phyloP scores from a whole-genome alignment of 1,284 basidiomycete species.

The Cutaneotrichosporon cavernicola region DNA sequence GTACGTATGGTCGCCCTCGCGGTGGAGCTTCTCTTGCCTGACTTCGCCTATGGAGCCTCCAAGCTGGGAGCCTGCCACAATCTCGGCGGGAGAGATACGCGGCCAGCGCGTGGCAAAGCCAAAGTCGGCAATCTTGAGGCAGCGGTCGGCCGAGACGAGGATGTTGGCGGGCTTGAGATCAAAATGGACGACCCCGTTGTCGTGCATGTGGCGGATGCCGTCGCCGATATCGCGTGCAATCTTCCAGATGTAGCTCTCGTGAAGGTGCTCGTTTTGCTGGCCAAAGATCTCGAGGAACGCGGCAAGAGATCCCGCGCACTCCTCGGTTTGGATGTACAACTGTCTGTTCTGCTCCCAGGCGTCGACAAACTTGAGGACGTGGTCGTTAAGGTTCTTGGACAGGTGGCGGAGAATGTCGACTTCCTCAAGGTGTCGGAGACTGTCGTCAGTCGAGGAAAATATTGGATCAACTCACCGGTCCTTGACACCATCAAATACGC shows the following conservation, averaged over 20 bases:
- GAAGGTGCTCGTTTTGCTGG: slow-evolving; percentile 73
- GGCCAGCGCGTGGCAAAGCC: slow-evolving; percentile 92
- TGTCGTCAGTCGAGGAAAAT: neutral
- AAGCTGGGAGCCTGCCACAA: slow-evolving; percentile 51
- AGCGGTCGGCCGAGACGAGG: slow-evolving; percentile 82
- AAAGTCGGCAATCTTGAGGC: slow-evolving; percentile 97
- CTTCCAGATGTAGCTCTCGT: slow-evolving; percentile 96
- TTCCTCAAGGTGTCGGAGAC: slow-evolving; percentile 87
- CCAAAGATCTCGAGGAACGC: slow-evolving; percentile 94
- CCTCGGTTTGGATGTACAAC: slow-evolving; percentile 90
- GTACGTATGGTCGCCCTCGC: slow-evolving; percentile 97
- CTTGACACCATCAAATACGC: slow-evolving; percentile 79
- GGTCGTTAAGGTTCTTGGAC: slow-evolving; percentile 61
- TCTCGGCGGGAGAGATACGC: slow-evolving; percentile 54
- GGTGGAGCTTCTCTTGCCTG: slow-evolving; percentile 62
- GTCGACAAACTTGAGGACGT: slow-evolving; percentile 87
- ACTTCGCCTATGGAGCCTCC: slow-evolving; percentile 34
- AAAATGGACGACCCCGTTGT: slow-evolving; percentile 84
- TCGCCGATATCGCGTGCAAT: slow-evolving; percentile 85
- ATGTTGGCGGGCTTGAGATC: slow-evolving; percentile 98
- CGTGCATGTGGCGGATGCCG: slow-evolving; percentile 87
- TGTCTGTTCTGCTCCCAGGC: slow-evolving; percentile 94
- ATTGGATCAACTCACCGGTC: slow-evolving; percentile 57
- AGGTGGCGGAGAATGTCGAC: slow-evolving; percentile 88
- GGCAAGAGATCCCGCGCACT: slow-evolving; percentile 89